Conservation (phyloP, 306 rosid species). For the Vicia sativa region DNA sequence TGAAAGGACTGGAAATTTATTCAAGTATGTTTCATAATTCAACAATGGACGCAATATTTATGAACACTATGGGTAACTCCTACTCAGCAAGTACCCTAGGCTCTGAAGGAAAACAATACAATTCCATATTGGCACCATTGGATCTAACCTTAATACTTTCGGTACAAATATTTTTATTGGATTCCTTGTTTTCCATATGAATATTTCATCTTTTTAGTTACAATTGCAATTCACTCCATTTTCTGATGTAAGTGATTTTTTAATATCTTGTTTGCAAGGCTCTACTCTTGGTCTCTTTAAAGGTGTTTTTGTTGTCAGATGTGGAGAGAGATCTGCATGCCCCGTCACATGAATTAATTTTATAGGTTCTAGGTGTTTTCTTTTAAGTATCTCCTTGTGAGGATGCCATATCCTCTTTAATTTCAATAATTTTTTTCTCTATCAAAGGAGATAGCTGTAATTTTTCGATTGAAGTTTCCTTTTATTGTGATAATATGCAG, state of each 20-base stretch:
- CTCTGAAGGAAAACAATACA: conserved; percentile 43
- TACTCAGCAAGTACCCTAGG: conserved; percentile 35
- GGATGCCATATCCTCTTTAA: neutral
- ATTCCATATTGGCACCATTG: conserved; percentile 79
- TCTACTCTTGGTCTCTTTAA: conserved; percentile 28
- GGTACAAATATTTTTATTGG: conserved; percentile 54
- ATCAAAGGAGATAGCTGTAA: neutral
- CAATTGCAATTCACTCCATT: neutral
- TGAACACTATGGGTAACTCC: conserved; percentile 46
- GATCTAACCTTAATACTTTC: conserved; percentile 69
- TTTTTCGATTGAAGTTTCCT: conserved; percentile 4
- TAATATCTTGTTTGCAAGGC: neutral
- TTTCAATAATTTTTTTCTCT: neutral
- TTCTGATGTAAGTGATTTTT: neutral
- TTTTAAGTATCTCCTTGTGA: conserved; percentile 13
- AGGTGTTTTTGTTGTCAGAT: conserved; percentile 11
- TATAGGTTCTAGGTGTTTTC: conserved; percentile 17
- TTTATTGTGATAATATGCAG: conserved; percentile 9
- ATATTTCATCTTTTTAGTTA: conserved; percentile 21
- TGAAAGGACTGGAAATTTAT: conserved; percentile 77
- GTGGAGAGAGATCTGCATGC: conserved; percentile 3
- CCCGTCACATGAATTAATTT: conserved; percentile 6
- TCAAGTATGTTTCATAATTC: conserved; percentile 59
- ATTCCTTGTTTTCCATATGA: conserved; percentile 5
- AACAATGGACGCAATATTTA: conserved; percentile 44